Evolutionary conservation across 495 filamentous ascomycete species (phyloP), one percentile per base, ranked within the genome.

Genomic region (Schizothecium vesticola): DNA sequence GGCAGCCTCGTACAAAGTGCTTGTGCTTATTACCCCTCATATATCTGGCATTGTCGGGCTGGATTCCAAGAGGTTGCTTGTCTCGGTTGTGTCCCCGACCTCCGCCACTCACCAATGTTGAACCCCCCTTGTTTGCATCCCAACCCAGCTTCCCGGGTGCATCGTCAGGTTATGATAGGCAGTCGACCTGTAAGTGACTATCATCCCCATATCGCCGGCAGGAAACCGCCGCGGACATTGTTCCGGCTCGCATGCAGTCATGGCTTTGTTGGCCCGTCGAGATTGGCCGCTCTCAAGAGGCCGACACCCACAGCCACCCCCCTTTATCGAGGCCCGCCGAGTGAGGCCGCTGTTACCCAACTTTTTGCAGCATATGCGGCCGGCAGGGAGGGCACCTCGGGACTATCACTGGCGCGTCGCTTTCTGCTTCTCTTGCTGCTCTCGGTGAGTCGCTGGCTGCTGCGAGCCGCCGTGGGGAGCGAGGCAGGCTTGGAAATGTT

Each of bases 351-450:
- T 21, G 21, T 58, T 25, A 43, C 56, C 24, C 63, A 65, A 65
- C 56, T 29, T 55, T 55, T 26, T 65, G 63, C 63, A 65, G 63
- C 28, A 65, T 22, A 25, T 36, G 31, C 26, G 22, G 24, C 19
- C n/a, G 26, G 25, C n/a, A 28, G 16, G 55, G 63, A 28, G 63
- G 55, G 36, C 9, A 24, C 63, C 63, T 31, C 23, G 21, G 21
- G 19, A 29, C 23, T 56, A 28, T 58, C n/a, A 65, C 51, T 65
- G 63, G 63, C 51, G 55, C 24, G 63, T 58, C 63, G 51, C 23
- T 36, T 51, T 51, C 43, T n/a, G 43, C 16, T 51, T 51, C 43
- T 51, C 36, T 43, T 43, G 36, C 36, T 43, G 51, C 56, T 65
- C 21, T 57, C 63, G 51, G 63, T 58, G 36, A 65, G 7, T 29